Evolutionary conservation across 2,329 filamentous ascomycete genomes (phyloP).

Genomic region (Teratosphaeria nubilosa): DNA sequence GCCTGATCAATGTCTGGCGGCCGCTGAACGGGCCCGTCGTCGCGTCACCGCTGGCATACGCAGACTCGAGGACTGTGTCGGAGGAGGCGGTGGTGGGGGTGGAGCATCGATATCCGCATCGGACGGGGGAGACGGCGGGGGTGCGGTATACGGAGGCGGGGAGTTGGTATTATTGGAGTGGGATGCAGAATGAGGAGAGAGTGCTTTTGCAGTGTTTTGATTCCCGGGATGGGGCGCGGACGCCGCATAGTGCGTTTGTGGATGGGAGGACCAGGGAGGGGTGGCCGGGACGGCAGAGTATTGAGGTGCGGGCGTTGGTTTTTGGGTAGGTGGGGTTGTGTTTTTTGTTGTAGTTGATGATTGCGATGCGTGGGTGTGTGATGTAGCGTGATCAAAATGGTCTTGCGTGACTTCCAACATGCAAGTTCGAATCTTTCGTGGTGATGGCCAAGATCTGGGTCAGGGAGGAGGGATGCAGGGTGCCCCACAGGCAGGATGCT

Average conservation of each 20-base stretch:
- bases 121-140: conserved; percentile 63
- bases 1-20: conserved; percentile 83
- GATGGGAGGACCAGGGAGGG: conserved; percentile 65
- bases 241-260: conserved; percentile 67
- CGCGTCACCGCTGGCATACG: conserved; percentile 47
- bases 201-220: conserved; percentile 44
- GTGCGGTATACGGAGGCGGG: conserved; percentile 54
- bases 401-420: too few relatives aligned
- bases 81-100: conserved; percentile 59
- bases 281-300: conserved; percentile 61
- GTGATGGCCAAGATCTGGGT: too few relatives aligned
- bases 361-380: background rate
- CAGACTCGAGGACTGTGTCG: conserved; percentile 44
- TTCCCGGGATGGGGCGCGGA: conserved; percentile 28
- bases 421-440: too few relatives aligned
- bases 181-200: conserved; percentile 55
- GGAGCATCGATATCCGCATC: conserved; percentile 62
- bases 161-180: conserved; percentile 70
- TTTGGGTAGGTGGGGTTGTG: conserved; percentile 39
- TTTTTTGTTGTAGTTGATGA: background rate
- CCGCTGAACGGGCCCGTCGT: conserved; percentile 50
- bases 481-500: background rate
- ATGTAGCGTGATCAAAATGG: too few relatives aligned
- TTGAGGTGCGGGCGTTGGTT: conserved; percentile 77
- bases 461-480: too few relatives aligned